These are phyloP conservation scores for Usnea hakonensis DNA, from an alignment of 495 filamentous ascomycete species.

Conservation along the genomic window DNA sequence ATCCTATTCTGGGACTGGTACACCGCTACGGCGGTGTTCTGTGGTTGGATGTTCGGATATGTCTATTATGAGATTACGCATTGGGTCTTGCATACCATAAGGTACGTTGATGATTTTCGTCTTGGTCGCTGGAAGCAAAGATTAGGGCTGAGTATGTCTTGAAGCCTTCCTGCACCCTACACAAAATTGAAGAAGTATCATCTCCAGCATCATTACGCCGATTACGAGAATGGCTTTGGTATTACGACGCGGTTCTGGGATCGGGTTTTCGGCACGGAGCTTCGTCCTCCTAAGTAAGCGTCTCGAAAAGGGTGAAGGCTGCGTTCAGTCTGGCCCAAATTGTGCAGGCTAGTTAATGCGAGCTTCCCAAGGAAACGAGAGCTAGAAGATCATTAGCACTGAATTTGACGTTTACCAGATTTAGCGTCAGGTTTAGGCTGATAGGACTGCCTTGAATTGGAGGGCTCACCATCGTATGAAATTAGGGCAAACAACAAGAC, in stretches of 20 bases:
- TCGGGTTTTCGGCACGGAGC: constrained; percentile 76
- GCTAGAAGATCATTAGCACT: too few species aligned
- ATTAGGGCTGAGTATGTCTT: constrained; percentile 9
- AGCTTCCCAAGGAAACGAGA: too few species aligned
- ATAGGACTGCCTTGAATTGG: too few species aligned
- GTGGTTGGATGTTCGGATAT: constrained; percentile 90
- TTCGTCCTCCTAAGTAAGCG: constrained; percentile 45
- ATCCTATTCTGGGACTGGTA: constrained; percentile 83
- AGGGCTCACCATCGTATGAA: too few species aligned
- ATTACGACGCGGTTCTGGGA: constrained; percentile 99
- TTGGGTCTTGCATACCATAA: constrained; percentile 96
- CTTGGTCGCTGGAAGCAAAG: background rate
- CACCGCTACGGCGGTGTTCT: constrained; percentile 68
- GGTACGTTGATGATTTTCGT: constrained; percentile 40
- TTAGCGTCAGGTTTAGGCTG: too few species aligned
- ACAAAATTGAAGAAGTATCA: constrained; percentile 91
- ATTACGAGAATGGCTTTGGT: constrained; percentile 93
- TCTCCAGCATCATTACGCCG: constrained; percentile 89
- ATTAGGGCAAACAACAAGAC: too few species aligned
- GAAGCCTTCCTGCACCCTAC: constrained; percentile 73
- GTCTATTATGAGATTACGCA: constrained; percentile 94
- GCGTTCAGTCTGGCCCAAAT: too few species aligned
- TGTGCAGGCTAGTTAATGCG: too few species aligned
- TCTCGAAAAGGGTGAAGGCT: too few species aligned
- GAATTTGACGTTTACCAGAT: too few species aligned